These are phyloP conservation scores for Whalleya microplaca DNA, from an alignment of 2,329 filamentous ascomycete species.

Conservation along the genomic window DNA sequence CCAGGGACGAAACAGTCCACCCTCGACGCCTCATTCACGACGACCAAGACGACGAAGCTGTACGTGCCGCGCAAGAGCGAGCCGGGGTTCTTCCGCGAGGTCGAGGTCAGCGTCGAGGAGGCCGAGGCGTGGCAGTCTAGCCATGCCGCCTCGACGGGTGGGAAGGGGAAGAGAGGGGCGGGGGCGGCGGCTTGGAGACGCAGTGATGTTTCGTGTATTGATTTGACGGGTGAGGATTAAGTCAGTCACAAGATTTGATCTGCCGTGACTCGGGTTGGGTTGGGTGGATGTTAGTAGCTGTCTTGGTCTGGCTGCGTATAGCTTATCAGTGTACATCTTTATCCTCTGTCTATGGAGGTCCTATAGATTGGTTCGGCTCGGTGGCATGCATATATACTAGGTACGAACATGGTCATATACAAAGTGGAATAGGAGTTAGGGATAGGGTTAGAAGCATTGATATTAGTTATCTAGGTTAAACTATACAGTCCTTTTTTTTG, in stretches of 20 bases:
- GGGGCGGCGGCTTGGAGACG: conserved; percentile 29
- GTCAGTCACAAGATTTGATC: not conserved
- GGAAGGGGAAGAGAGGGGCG: not conserved
- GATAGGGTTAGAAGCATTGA: not conserved
- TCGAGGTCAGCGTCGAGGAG: conserved; percentile 36
- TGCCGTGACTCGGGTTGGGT: too few relatives aligned
- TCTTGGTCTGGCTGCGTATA: too few relatives aligned
- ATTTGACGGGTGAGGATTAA: conserved; percentile 36
- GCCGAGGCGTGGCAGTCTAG: conserved; percentile 23
- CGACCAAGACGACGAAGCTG: conserved; percentile 41
- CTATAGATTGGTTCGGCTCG: not conserved
- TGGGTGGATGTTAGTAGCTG: too few relatives aligned
- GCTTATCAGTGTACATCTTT: too few relatives aligned
- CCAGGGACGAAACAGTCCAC: conserved; percentile 20
- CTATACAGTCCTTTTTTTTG: not conserved
- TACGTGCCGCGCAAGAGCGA: conserved; percentile 43
- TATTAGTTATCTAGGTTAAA: not conserved
- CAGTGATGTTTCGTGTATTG: conserved; percentile 37
- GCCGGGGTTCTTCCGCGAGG: conserved; percentile 45
- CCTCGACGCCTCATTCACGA: conserved; percentile 18
- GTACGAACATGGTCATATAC: too few relatives aligned
- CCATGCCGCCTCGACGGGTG: not conserved
- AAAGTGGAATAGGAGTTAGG: too few relatives aligned
- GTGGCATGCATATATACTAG: not conserved
- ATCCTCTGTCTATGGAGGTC: too few relatives aligned